These are phyloP conservation scores for Amphirosellinia nigrospora DNA, from an alignment of 495 filamentous ascomycete genomes.

Conservation along the genomic window DNA sequence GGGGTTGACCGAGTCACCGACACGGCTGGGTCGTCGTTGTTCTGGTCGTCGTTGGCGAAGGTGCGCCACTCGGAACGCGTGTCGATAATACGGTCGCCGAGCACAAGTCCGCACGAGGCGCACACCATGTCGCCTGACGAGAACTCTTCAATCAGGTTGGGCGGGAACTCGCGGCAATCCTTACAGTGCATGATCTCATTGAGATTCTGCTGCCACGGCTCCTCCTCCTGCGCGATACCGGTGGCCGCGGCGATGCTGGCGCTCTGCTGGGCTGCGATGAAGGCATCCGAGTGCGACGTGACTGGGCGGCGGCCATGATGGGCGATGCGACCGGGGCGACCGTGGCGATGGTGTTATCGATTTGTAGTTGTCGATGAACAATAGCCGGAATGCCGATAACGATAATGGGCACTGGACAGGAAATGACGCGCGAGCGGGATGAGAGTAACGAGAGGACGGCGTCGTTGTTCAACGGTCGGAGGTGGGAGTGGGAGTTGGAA, in stretches of 20 bases:
- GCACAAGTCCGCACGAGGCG: slow-evolving; percentile 87
- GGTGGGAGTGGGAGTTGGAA: neutral
- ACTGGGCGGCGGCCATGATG: slow-evolving; percentile 13
- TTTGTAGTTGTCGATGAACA: too few relatives aligned
- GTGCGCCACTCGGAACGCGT: slow-evolving; percentile 98
- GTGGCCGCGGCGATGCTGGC: slow-evolving; percentile 14
- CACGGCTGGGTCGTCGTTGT: slow-evolving; percentile 93
- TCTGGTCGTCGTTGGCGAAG: slow-evolving; percentile 95
- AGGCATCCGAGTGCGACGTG: slow-evolving; percentile 29
- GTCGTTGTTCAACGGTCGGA: neutral
- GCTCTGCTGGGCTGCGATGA: slow-evolving; percentile 28
- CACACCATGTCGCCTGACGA: slow-evolving; percentile 93
- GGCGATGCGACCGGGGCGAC: neutral
- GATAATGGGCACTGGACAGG: neutral
- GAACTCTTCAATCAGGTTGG: slow-evolving; percentile 91
- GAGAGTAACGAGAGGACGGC: neutral
- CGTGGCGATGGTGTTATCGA: neutral
- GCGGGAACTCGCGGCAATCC: slow-evolving; percentile 89
- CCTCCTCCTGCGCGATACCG: slow-evolving; percentile 27
- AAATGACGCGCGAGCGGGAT: neutral
- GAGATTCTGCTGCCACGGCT: slow-evolving; percentile 64
- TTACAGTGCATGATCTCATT: slow-evolving; percentile 81
- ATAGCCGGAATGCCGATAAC: neutral
- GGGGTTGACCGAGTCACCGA: slow-evolving; percentile 87
- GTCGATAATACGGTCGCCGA: slow-evolving; percentile 89